phyloP scores from a whole-genome alignment of 306 rosid genomes.

The Trichosanthes truncata region DNA sequence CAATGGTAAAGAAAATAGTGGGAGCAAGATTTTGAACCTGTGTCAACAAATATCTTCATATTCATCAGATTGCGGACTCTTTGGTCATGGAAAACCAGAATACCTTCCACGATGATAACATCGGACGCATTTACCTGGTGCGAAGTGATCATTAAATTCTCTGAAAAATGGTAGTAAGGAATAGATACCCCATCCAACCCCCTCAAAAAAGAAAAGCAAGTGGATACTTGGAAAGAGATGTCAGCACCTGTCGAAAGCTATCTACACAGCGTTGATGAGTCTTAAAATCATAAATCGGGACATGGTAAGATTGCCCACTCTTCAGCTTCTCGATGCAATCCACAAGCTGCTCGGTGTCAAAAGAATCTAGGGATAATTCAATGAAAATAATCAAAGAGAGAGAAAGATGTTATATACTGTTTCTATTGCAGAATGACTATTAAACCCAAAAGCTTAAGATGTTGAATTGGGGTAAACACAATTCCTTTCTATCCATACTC shows the following conservation, averaged over 20 bases:
- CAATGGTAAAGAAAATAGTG: not conserved
- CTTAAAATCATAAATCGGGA: slow-evolving; percentile 92
- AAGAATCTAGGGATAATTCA: slow-evolving; percentile 48
- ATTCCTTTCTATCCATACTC: not conserved
- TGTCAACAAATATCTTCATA: slow-evolving; percentile 96
- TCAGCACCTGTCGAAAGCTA: slow-evolving; percentile 78
- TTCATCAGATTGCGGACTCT: slow-evolving; percentile 86
- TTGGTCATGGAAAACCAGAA: slow-evolving; percentile 94
- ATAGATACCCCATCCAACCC: not conserved
- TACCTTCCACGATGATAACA: slow-evolving; percentile 93
- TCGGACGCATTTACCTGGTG: slow-evolving; percentile 90
- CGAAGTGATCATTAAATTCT: not conserved
- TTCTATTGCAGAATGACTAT: not conserved
- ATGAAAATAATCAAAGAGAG: not conserved
- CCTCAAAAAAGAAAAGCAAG: not conserved
- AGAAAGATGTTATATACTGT: not conserved
- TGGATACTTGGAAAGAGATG: not conserved
- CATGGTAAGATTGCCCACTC: slow-evolving; percentile 59
- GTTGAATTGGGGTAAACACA: not conserved
- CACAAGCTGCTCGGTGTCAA: slow-evolving; percentile 82
- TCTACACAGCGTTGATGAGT: slow-evolving; percentile 70
- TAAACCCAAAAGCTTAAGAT: not conserved
- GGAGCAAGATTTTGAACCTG: slow-evolving; percentile 42
- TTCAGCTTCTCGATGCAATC: slow-evolving; percentile 65
- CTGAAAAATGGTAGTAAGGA: not conserved